A percentile compares a stretch with the other conserved stretches of the same genome.
Evolutionary conservation across 2,329 filamentous ascomycete genomes (phyloP).

Genomic region (Xylaria sp.): DNA sequence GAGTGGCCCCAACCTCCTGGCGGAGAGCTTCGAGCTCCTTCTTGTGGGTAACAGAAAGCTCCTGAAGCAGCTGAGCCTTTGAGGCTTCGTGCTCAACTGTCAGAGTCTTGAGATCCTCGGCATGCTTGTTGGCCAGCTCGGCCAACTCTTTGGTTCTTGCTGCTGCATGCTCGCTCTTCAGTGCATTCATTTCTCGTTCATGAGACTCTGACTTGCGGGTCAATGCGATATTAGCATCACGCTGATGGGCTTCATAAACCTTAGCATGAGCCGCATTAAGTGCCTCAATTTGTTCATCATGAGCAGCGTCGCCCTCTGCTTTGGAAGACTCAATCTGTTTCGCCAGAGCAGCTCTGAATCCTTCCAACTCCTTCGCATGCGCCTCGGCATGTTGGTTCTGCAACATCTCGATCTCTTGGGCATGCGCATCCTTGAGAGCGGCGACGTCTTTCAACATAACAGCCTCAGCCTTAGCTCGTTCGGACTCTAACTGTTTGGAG

Average conservation of each 20-base stretch:
- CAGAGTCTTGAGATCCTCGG: constrained; percentile 20
- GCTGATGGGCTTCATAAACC: constrained; percentile 31
- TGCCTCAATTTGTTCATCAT: constrained; percentile 29
- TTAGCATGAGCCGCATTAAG: constrained; percentile 30
- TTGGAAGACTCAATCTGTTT: constrained; percentile 33
- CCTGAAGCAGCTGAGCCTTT: constrained; percentile 16
- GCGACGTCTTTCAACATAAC: constrained; percentile 27
- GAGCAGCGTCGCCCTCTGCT: constrained; percentile 29
- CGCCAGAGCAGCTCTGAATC: constrained; percentile 30
- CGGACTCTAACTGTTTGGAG: constrained; percentile 25
- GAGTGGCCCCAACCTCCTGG: constrained; percentile 18
- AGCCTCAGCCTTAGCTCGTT: constrained; percentile 26
- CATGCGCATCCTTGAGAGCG: constrained; percentile 27
- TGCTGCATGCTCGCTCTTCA: constrained; percentile 27
- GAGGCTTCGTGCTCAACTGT: constrained; percentile 20
- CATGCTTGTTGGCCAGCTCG: constrained; percentile 19
- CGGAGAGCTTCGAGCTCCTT: constrained; percentile 17
- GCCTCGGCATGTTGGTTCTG: constrained; percentile 29
- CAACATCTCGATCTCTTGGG: constrained; percentile 28
- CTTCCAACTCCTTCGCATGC: constrained; percentile 30
- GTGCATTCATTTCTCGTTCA: constrained; percentile 25
- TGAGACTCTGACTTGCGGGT: constrained; percentile 28
- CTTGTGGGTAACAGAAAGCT: constrained; percentile 9
- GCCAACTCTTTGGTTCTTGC: constrained; percentile 22
- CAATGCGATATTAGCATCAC: constrained; percentile 27